Base-by-base conservation (phyloP, 306 rosid species). In the Dicorynia guianensis region DNA sequence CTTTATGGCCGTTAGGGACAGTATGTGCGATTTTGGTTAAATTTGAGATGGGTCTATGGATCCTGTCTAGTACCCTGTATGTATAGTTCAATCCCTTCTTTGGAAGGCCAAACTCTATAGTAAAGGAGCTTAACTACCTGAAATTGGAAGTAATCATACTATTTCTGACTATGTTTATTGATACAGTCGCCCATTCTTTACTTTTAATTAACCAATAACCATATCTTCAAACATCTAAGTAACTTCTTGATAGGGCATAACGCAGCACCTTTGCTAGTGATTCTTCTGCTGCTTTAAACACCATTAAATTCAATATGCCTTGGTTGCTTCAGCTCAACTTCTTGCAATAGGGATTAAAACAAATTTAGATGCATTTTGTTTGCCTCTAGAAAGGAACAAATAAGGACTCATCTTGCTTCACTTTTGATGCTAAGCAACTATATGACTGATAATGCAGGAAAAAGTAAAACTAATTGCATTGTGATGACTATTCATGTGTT, bases 71-170 rank as follows among this genome's bases (percentile, higher is more conserved):
- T 42, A 49, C 68, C 68, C 3, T 78, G 69, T 77, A 38, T 48
- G 74, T 70, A 43, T 42, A 36, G 48, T 72, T 69, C 33, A 56
- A 35, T 63, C 34, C 44, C 47, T 76, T 36, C 38, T 12, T 36
- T 54, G 40, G 67, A 74, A 60, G 18, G 49, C 56, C 57, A 63
- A 67, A 53, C 54, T 76, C 64, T 56, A 15, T 36, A 8, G 43
- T 74, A 76, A 42, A 10, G 38, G 61, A 58, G 63, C 48, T 49
- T 67, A 72, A 25, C 25, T 47, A 71, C 75, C 59, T 68, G 55
- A 80, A 59, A 59, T 49, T 76, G 60, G 44, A 71, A 47, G 44
- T 55, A 76, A 72, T 59, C 47, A 75, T 38, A 58, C 35, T 75
- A 6, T 71, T 65, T 72, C 50, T 8, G 46, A 71, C 68, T 72